phyloP scores from a whole-genome alignment of 2,329 filamentous ascomycete genomes.

The Aspergillus novoparasiticus region DNA sequence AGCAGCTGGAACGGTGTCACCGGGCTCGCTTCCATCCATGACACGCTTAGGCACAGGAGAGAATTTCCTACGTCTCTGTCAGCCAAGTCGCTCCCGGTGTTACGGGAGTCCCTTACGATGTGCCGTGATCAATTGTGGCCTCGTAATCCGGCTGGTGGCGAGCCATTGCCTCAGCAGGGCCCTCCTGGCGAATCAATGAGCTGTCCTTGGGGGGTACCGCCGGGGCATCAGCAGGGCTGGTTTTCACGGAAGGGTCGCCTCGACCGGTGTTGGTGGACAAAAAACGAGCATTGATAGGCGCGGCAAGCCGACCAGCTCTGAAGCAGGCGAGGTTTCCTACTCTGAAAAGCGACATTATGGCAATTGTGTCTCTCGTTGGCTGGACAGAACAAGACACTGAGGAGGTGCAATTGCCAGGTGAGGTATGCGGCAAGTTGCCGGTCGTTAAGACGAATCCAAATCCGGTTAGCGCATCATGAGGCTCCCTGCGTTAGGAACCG shows the following conservation, averaged over 20 bases:
- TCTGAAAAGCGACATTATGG: constrained; percentile 68
- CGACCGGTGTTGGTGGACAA: constrained; percentile 41
- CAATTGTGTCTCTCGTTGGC: constrained; percentile 21
- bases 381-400: constrained; percentile 30
- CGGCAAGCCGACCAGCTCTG: constrained; percentile 32
- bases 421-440: constrained; percentile 35
- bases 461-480: constrained; percentile 37
- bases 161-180: constrained; percentile 52
- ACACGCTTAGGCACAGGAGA: constrained; percentile 87
- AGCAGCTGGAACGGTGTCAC: constrained; percentile 74
- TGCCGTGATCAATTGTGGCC: constrained; percentile 80
- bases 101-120: constrained; percentile 67
- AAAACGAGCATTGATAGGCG: constrained; percentile 41
- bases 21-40: constrained; percentile 87
- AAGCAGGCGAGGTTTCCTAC: constrained; percentile 45
- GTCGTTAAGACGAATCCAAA: constrained; percentile 36
- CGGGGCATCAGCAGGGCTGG: constrained; percentile 48
- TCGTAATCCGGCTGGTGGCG: constrained; percentile 80
- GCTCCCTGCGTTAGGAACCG: constrained; percentile 28
- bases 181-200: constrained; percentile 55
- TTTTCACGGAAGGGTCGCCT: constrained; percentile 59
- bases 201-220: constrained; percentile 39
- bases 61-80: constrained; percentile 66
- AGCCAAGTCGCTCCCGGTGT: constrained; percentile 21
- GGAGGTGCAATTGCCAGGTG: constrained; percentile 31